Base-by-base conservation (phyloP, 2,329 filamentous ascomycete species). In the Neurospora crassa region DNA sequence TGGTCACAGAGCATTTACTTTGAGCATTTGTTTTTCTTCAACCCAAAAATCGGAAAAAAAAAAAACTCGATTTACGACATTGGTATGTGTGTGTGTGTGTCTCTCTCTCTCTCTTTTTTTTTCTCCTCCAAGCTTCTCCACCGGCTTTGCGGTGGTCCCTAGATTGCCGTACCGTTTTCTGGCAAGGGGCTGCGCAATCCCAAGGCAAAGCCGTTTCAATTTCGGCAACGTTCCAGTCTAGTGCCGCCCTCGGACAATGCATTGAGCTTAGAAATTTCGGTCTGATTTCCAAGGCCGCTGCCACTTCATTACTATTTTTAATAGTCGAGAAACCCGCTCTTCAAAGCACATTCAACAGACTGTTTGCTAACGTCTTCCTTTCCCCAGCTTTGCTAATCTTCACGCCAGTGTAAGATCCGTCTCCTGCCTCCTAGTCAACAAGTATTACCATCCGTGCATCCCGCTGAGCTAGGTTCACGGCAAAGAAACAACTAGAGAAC, bases 191-290 rank as follows among this genome's bases (percentile, higher is more conserved):
- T 68, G 73, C 67, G 70, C 72, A 71, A 71, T 68, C 74, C 74
- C 74, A 74, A 75, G 75, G 72, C 74, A 73, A 76, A 78, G 76
- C 78, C 78, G 77, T 77, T 77, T 79, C 78, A 81, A 80, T 82
- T 75, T 81, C 80, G 80, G 79, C 79, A 80, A 77, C 77, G 79
- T 80, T 79, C 78, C 78, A 79, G 78, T 76, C 79, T 79, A 80
- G 75, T 75, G 74, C 79, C 77, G 77, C 76, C 79, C 80, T 76
- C 77, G 78, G 73, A 37, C 74, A 79, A 78, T 78, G 79, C 79
- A 79, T 80, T 76, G 79, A 79, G 71, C 76, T 77, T 77, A 76
- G 75, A 76, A 76, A 76, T 76, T 76, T 75, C 74, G 73, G 70
- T 71, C 75, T 70, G 70, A 72, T 76, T 77, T 74, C 77, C 72